phyloP scores from a whole-genome alignment of 441 rosid genomes.

The Melastoma candidum region DNA sequence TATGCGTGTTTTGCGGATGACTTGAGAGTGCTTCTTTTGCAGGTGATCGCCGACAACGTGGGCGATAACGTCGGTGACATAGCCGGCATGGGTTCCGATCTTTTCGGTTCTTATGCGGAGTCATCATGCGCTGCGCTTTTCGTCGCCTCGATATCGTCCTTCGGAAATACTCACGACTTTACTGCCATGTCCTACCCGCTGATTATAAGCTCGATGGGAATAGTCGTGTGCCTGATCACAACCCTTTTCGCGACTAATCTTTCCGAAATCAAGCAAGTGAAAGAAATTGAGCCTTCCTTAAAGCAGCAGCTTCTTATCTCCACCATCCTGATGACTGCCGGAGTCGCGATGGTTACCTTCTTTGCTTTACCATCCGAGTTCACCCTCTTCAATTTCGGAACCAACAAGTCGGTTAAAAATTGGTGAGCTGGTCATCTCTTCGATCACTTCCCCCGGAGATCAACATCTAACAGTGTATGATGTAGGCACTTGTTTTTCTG shows the following conservation, averaged over 20 bases:
- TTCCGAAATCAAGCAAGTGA: slow-evolving; percentile 39
- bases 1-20: neutral
- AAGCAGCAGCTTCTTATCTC: slow-evolving; percentile 58
- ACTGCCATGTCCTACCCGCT: slow-evolving; percentile 55
- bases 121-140: slow-evolving; percentile 60
- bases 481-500: slow-evolving; percentile 39
- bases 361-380: slow-evolving; percentile 49
- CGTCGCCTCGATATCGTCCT: slow-evolving; percentile 54
- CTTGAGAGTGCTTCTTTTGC: slow-evolving; percentile 7
- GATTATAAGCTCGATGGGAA: slow-evolving; percentile 49
- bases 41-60: slow-evolving; percentile 66
- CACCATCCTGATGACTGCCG: slow-evolving; percentile 52
- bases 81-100: slow-evolving; percentile 58
- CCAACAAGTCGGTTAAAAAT: slow-evolving; percentile 39
- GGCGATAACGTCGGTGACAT: slow-evolving; percentile 66
- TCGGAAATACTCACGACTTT: slow-evolving; percentile 39
- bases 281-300: slow-evolving; percentile 46
- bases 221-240: slow-evolving; percentile 49
- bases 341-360: slow-evolving; percentile 40
- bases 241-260: slow-evolving; percentile 57
- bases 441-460: neutral
- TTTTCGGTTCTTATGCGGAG: slow-evolving; percentile 56
- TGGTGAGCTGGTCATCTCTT: slow-evolving; percentile 28
- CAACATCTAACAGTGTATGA: neutral
- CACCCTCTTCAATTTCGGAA: slow-evolving; percentile 42